A percentile compares a stretch with the other conserved stretches of the same genome.
Conservation (phyloP, 2,329 filamentous ascomycete genomes). For the Aureobasidium sp. region DNA sequence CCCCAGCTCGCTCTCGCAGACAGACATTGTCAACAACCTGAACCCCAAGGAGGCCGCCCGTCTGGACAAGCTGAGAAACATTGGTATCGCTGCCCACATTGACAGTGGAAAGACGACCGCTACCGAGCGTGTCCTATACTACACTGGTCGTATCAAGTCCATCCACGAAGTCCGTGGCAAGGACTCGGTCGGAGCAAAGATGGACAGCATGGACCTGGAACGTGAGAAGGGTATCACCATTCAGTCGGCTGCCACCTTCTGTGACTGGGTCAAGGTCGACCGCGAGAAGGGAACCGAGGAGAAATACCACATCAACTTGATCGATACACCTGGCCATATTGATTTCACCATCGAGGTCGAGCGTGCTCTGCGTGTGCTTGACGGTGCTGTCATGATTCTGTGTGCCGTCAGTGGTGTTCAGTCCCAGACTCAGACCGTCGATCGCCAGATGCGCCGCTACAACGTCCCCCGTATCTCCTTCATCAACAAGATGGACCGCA, state of each 20-base stretch:
- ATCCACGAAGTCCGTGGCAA: constrained; percentile 96
- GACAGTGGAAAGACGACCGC: constrained; percentile 97
- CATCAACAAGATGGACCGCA: constrained; percentile 99
- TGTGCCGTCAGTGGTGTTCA: constrained; percentile 97
- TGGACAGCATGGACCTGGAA: constrained; percentile 99
- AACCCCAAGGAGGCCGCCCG: constrained; percentile 69
- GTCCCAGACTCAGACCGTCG: constrained; percentile 95
- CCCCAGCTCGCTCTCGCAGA: constrained; percentile 49
- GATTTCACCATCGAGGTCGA: constrained; percentile 99
- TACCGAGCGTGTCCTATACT: constrained; percentile 95
- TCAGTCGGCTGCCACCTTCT: constrained; percentile 95
- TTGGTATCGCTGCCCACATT: constrained; percentile 97
- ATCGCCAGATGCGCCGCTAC: constrained; percentile 97
- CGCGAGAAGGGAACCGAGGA: constrained; percentile 59
- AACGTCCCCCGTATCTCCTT: constrained; percentile 93
- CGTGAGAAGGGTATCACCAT: constrained; percentile 98
- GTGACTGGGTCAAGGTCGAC: constrained; percentile 81
- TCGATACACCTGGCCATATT: constrained; percentile 96
- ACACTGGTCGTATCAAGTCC: constrained; percentile 90
- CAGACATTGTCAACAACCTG: constrained; percentile 69
- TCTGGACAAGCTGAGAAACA: constrained; percentile 80
- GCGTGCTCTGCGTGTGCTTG: constrained; percentile 84
- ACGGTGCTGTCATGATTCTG: constrained; percentile 96
- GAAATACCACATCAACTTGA: constrained; percentile 95
- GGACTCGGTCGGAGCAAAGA: constrained; percentile 93